Evolutionary conservation across 1,284 basidiomycete species (phyloP), one percentile per base, ranked within the genome.

Genomic region (Cystobasidiaceae sp.): DNA sequence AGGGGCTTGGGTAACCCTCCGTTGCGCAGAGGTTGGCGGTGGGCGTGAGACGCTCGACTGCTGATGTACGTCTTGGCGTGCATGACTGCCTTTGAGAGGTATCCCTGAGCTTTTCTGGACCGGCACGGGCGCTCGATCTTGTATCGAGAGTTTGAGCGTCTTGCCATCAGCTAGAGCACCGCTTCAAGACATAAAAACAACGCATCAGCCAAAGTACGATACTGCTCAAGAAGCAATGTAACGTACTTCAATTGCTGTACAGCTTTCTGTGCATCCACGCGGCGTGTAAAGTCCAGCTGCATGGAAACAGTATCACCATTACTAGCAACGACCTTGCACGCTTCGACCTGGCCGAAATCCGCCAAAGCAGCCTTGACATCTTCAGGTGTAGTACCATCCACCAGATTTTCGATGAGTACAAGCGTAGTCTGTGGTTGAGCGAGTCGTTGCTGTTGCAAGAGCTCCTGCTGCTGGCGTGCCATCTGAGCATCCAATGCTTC

Each of bases 351-450:
- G 45, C 63, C 63, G 33, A 50, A 66, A 37, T 66, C 63, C 19
- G 43, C 54, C 11, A 66, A 49, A 13, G 63, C 63, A 30, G 63
- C 55, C 25, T 66, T 66, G 13, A 66, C 55, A 30, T 66, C 63
- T 34, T 66, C 63, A 3, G 63, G 54, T 27, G 63, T 66, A 23
- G 63, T 66, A 6, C 63, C 63, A 49, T 66, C 63, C 4, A 66
- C 55, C 11, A 66, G 37, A 28, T 66, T 57, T 55, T 51, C 28
- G 15, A 66, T 49, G n/a, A 50, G 21, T 1, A 66, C 63, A 8
- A 43, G 13, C 2, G 62, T 57, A 34, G 46, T 32, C 19, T 45
- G 60, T 11, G 51, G 25, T 37, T 64, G 52, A 30, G 17, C 19
- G 23, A 37, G 49, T 17, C 23, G 15, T 28, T 54, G 25, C 34